Evolutionary conservation across 805 yeast species (phyloP).

Genomic region (Kuraishia hungarica): DNA sequence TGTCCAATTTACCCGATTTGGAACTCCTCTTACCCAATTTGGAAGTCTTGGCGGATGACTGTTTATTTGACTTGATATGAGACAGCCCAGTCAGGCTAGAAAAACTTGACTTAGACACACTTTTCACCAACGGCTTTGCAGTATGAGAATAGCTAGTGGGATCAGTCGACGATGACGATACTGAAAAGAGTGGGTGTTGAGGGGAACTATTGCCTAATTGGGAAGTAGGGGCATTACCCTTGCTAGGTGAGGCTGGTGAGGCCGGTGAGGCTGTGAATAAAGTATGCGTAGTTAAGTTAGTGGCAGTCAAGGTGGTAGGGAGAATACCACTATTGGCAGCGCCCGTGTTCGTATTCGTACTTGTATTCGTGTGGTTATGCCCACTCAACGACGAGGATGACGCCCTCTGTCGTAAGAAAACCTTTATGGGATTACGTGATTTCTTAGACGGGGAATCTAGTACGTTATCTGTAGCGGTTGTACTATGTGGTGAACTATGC

Average conservation of each 20-base stretch:
- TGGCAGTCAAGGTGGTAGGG: neutral
- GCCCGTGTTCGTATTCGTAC: neutral
- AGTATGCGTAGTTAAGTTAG: too few relatives aligned
- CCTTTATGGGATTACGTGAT: constrained; percentile 16
- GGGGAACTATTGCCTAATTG: neutral
- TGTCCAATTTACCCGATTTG: neutral
- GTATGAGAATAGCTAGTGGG: neutral
- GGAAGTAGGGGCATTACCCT: neutral
- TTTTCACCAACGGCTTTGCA: neutral
- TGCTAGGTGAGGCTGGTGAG: neutral
- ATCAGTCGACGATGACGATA: neutral
- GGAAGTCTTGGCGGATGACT: neutral
- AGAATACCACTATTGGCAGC: neutral
- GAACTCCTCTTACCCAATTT: neutral
- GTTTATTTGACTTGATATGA: too few relatives aligned
- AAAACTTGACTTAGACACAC: constrained; percentile 1
- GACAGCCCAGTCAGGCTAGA: neutral
- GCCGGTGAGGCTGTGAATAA: neutral
- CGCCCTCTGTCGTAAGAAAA: constrained; percentile 16
- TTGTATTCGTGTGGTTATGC: neutral
- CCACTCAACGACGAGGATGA: constrained; percentile 9
- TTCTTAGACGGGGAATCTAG: neutral
- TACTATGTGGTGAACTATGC: neutral
- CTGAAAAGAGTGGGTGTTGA: constrained; percentile 4
- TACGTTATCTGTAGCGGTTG: neutral